Percentiles rank a stretch among this genome's conserved stretches.
These are phyloP conservation scores for Mycena amicta DNA, from an alignment of 768 basidiomycete genomes.

Conservation along the genomic window DNA sequence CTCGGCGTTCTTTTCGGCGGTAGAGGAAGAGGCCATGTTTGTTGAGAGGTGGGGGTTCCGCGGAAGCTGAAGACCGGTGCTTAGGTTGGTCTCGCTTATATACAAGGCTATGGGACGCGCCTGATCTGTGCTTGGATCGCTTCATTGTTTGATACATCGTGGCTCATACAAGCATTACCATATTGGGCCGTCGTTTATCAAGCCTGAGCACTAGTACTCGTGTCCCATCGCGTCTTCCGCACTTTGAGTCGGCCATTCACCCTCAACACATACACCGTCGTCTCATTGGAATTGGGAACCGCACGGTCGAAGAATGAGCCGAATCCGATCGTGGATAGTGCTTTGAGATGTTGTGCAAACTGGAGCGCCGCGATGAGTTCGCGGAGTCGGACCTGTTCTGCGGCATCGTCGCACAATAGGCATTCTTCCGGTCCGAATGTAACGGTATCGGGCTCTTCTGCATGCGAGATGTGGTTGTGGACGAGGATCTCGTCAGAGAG, in stretches of 20 bases:
- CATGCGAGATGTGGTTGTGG: conserved; percentile 48
- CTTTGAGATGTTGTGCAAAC: conserved; percentile 47
- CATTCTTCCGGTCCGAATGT: conserved; percentile 41
- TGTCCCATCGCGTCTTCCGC: conserved; percentile 43
- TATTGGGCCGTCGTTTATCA: conserved; percentile 19
- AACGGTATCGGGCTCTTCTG: conserved; percentile 25
- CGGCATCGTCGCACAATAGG: conserved; percentile 31
- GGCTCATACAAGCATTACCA: conserved; percentile 10
- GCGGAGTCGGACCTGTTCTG: conserved; percentile 37
- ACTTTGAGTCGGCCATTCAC: conserved; percentile 43
- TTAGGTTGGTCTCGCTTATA: conserved; percentile 7
- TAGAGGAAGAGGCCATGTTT: conserved; percentile 20
- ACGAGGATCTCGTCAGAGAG: conserved; percentile 58
- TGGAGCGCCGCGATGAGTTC: conserved; percentile 52
- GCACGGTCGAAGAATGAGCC: conserved; percentile 46
- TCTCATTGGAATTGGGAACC: conserved; percentile 28
- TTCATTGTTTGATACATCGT: neutral
- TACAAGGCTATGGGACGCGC: neutral
- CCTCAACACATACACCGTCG: conserved; percentile 45
- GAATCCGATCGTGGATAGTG: conserved; percentile 51
- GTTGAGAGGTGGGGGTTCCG: conserved; percentile 9
- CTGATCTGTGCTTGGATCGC: neutral
- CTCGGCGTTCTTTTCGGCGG: conserved; percentile 48
- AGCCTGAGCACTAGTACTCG: conserved; percentile 1
- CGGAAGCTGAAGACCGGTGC: neutral